A percentile compares a stretch with the other conserved stretches of the same genome.
These are phyloP conservation scores for Sporisorium scitamineum DNA, from an alignment of 1,284 basidiomycete genomes.

Conservation along the genomic window DNA sequence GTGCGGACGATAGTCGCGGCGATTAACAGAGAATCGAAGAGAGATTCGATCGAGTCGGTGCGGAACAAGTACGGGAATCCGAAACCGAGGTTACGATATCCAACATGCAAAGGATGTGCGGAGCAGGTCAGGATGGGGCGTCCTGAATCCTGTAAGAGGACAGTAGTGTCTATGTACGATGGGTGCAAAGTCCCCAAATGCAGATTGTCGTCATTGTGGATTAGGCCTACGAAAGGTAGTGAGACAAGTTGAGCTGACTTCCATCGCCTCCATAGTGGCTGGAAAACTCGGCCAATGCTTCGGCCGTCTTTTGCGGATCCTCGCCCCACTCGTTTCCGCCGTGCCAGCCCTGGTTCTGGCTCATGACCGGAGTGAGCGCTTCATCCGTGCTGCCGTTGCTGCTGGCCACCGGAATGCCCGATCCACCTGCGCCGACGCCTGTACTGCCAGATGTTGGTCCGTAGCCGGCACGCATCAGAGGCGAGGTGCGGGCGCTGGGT, in stretches of 20 bases:
- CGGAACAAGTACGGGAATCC: constrained; percentile 8
- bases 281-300: constrained; percentile 45
- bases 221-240: constrained; percentile 30
- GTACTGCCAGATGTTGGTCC: neutral
- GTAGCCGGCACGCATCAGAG: constrained; percentile 34
- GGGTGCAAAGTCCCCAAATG: neutral
- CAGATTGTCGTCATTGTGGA: neutral
- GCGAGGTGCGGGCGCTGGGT: constrained; percentile 49
- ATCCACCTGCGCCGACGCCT: neutral
- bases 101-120: neutral
- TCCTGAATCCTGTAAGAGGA: neutral
- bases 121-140: neutral
- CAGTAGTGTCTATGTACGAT: constrained; percentile 2
- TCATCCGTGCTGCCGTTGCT: constrained; percentile 53
- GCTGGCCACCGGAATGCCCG: constrained; percentile 30
- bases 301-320: constrained; percentile 52
- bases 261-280: constrained; percentile 40
- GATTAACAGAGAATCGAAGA: neutral
- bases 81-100: neutral
- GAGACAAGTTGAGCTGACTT: constrained; percentile 37
- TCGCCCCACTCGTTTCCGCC: constrained; percentile 50
- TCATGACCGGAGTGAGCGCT: constrained; percentile 49
- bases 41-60: neutral
- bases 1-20: constrained; percentile 7
- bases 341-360: constrained; percentile 42